Evolutionary conservation across 495 filamentous ascomycete species (phyloP), one percentile per base, ranked within the genome.

Genomic region (Penicillium maclennaniae): DNA sequence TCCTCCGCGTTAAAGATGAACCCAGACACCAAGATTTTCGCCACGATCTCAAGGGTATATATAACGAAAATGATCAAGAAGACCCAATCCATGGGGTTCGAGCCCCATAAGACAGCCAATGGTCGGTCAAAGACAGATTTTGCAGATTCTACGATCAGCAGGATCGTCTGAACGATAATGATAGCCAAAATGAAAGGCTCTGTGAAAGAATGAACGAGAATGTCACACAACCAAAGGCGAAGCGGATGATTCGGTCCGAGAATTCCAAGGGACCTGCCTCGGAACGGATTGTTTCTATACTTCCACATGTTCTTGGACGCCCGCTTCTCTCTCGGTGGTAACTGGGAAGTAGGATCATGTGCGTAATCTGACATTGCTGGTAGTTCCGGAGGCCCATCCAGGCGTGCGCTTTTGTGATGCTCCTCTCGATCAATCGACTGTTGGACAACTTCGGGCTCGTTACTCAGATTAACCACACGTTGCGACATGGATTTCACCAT

Each of bases 401-500:
- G 61, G 51, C 79, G 73, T 25, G 79, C 61, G 54, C 74, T 75
- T 55, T 72, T 78, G 38, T 73, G 62, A 6, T 78, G 81, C 45
- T 87, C 84, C 52, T 90, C 83, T 53, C 87, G 78, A 47, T 82
- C 75, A 25, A 87, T 79, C n/a, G 79, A 81, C 55, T 90, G 85
- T 56, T 92, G 89, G 17, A 93, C 79, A 34, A 89, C 73, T 56
- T 87, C 83, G 7, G 85, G 81, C 58, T 97, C 91, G 62, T 93
- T 95, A 73, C 92, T 95, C 52, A 99, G 77, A 66, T 96, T 97
- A 62, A 97, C 93, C 51, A 99, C 91, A 69, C 93, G 91, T 71
- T 96, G 91, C 17, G 95, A 97, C 84, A 97, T 95, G 58, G 91
- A 91, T 59, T 91, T 87, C 69, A 99, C 86, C 62, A 97, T 93